Evolutionary conservation across 805 yeast species (phyloP).

Genomic region (Wickerhamia fluorescens): DNA sequence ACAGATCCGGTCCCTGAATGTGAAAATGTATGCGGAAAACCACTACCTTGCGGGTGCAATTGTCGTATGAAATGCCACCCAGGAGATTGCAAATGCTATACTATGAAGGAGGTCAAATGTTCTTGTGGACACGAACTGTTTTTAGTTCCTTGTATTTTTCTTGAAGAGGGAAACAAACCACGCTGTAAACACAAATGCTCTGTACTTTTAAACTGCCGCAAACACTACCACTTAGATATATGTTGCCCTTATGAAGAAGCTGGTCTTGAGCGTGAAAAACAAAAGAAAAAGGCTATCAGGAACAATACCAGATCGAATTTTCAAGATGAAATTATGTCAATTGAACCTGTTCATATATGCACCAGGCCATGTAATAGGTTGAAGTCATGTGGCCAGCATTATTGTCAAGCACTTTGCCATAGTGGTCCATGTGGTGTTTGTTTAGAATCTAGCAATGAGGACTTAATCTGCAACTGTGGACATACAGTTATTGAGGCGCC

Average conservation of each 20-base stretch:
- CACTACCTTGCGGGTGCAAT: conserved; percentile 61
- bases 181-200: conserved; percentile 66
- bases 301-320: conserved; percentile 32
- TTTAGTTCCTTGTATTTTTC: conserved; percentile 56
- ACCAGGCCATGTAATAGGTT: conserved; percentile 55
- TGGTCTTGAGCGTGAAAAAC: conserved; percentile 53
- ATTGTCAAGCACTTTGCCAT: conserved; percentile 68
- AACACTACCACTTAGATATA: conserved; percentile 61
- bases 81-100: conserved; percentile 67
- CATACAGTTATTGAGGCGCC: conserved; percentile 74
- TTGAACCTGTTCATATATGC: conserved; percentile 74
- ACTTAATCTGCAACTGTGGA: conserved; percentile 76
- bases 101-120: conserved; percentile 47
- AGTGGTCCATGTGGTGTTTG: conserved; percentile 77
- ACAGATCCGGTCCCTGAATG: conserved; percentile 79
- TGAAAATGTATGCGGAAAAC: conserved; percentile 54
- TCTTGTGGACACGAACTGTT: conserved; percentile 53
- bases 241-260: conserved; percentile 67
- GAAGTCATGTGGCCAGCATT: conserved; percentile 56
- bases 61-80: conserved; percentile 70
- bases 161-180: conserved; percentile 47
- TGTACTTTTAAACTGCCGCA: conserved; percentile 68
- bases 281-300: conserved; percentile 43
- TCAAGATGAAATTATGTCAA: conserved; percentile 46
- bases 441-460: conserved; percentile 72